Conservation (phyloP, 306 rosid genomes). For the Glycine soja region DNA sequence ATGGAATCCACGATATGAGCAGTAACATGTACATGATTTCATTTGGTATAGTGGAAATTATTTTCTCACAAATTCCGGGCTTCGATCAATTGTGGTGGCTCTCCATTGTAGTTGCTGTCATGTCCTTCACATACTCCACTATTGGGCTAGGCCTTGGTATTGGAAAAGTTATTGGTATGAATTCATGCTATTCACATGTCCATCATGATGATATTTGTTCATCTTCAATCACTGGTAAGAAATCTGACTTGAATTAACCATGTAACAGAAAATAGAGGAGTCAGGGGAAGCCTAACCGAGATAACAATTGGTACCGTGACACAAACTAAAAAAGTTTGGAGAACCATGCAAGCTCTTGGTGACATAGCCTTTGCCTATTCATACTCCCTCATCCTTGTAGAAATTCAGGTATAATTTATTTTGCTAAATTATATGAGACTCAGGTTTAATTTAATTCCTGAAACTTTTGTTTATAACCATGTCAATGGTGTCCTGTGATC, state of each 20-base stretch:
- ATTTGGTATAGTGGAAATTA: conserved; percentile 69
- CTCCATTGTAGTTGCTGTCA: conserved; percentile 80
- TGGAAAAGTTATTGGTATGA: conserved; percentile 67
- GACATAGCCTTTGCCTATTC: conserved; percentile 92
- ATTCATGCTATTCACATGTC: conserved; percentile 6
- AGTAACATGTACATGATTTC: conserved; percentile 83
- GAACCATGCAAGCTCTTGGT: conserved; percentile 85
- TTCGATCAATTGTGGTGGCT: conserved; percentile 94
- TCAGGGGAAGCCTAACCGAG: conserved; percentile 71
- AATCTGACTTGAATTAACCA: conserved; percentile 25
- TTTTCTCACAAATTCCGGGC: conserved; percentile 80
- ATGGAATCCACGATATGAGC: no score
- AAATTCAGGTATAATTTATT: conserved; percentile 72
- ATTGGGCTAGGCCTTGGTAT: conserved; percentile 90
- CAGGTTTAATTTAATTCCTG: no score
- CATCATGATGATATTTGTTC: background rate
- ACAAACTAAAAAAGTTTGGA: conserved; percentile 70
- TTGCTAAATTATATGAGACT: background rate
- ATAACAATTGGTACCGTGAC: conserved; percentile 67
- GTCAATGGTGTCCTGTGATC: no score
- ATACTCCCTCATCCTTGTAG: conserved; percentile 80
- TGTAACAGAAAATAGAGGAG: conserved; percentile 53
- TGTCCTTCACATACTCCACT: conserved; percentile 83
- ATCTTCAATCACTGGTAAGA: background rate
- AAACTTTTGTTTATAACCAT: no score